Percentiles rank a stretch among this genome's conserved stretches.
phyloP scores from a whole-genome alignment of 1,284 basidiomycete genomes.

The Agroathelia rolfsii region DNA sequence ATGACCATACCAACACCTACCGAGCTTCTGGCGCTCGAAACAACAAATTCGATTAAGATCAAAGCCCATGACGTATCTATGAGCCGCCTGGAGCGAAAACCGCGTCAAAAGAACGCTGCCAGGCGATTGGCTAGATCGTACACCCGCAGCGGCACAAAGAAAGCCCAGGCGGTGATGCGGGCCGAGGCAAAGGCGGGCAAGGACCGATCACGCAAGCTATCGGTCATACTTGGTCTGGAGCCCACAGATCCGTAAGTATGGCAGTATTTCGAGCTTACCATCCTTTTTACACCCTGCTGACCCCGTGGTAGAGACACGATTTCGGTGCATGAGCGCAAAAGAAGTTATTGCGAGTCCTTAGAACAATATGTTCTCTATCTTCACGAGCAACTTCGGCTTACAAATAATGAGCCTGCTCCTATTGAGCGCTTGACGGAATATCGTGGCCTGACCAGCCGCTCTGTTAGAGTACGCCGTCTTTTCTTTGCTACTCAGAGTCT shows the following conservation, averaged over 20 bases:
- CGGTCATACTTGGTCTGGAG: conserved; percentile 44
- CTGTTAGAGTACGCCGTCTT: conserved; percentile 30
- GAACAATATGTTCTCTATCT: conserved; percentile 60
- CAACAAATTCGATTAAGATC: too few relatives aligned
- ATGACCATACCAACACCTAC: too few relatives aligned
- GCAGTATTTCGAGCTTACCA: too few relatives aligned
- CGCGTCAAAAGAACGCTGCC: too few relatives aligned
- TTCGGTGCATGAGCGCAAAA: conserved; percentile 67
- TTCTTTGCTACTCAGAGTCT: too few relatives aligned
- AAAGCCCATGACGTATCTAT: too few relatives aligned
- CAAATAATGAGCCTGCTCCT: conserved; percentile 35
- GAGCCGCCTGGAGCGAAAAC: too few relatives aligned
- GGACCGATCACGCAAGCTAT: conserved; percentile 40
- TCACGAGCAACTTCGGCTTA: conserved; percentile 45
- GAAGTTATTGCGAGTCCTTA: conserved; percentile 59
- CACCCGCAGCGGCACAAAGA: too few relatives aligned
- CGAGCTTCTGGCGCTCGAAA: too few relatives aligned
- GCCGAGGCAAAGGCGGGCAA: conserved; percentile 40
- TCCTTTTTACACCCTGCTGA: conserved; percentile 2
- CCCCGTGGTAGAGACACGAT: conserved; percentile 43
- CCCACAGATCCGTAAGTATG: conserved; percentile 48
- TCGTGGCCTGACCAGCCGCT: conserved; percentile 48
- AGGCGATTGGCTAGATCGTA: too few relatives aligned
- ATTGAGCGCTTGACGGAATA: conserved; percentile 47
- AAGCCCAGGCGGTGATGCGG: too few relatives aligned